Evolutionary conservation across 2,329 filamentous ascomycete genomes (phyloP), one percentile per base, ranked within the genome.

Genomic region (Aurifilum marmelostoma): DNA sequence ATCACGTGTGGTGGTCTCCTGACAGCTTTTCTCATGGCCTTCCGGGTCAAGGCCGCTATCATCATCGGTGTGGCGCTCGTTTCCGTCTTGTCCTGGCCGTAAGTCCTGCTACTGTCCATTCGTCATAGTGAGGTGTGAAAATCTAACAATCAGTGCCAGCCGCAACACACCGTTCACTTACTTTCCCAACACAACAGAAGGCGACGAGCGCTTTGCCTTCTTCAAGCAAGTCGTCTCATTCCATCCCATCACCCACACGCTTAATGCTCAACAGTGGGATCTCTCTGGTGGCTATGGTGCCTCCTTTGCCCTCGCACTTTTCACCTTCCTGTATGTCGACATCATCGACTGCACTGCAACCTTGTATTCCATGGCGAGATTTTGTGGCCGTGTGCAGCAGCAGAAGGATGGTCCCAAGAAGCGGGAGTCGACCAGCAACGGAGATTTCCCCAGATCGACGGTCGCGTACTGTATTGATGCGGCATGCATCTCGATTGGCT

Each of bases 381-480:
- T 93, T 80, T 89, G 87, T 71, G 74, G 74, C 73, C 52, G 56
- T 88, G 88, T 37, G 85, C 87, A 59, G 87, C 65, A 67, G 56
- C 64, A 66, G n/a, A 61, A 39, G 41, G 58, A 67, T 32, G 56
- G 32, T 11, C 3, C 65, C 56, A 91, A 73, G 84, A 90, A 75
- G 79, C 85, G 73, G 3, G 70, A 73, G 24, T 37, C 59, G 18
- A 83, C 87, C 60, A 29, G 68, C 12, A 88, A 91, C 2, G 88
- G 90, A n/a, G 93, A 97, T 77, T 97, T 97, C 72, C 92, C 94
- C 65, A 90, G 93, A 54, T 94, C 92, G 2, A 93, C 93, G 0
- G 81, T 95, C 41, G 94, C 94, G 1, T 94, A 93, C 77, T 91
- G 87, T 73, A 88, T 87, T 3, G 91, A 94, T 72, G 91, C 91